A percentile compares a stretch with the other conserved stretches of the same genome.
phyloP scores from a whole-genome alignment of 345 rosid species.

The Melastoma malabathricum region DNA sequence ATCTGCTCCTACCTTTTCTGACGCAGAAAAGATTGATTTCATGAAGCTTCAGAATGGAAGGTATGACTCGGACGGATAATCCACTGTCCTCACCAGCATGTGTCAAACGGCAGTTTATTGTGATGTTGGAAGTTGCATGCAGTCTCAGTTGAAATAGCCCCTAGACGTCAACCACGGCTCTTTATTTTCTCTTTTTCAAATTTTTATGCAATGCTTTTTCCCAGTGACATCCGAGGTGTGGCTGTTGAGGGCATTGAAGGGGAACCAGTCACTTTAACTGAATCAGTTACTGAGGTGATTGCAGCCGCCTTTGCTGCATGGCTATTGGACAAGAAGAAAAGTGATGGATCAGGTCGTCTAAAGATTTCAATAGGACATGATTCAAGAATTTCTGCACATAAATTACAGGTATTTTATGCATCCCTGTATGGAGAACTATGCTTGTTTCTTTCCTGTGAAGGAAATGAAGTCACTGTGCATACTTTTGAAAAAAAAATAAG shows the following conservation, averaged over 20 bases:
- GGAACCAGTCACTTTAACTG: conserved; percentile 73
- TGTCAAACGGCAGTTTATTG: background rate
- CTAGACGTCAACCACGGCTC: no score
- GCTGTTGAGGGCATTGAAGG: conserved; percentile 91
- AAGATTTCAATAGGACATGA: conserved; percentile 85
- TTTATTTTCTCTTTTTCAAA: no score
- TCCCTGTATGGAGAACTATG: background rate
- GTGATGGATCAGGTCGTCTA: conserved; percentile 24
- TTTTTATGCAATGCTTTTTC: conserved; percentile 1
- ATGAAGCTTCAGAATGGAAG: conserved; percentile 97
- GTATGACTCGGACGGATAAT: conserved; percentile 15
- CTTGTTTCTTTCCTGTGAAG: background rate
- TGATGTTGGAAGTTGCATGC: no score
- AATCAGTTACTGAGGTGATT: conserved; percentile 78
- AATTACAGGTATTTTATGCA: conserved; percentile 38
- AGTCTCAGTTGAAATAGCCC: no score
- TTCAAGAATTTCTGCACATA: conserved; percentile 83
- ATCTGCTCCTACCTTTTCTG: conserved; percentile 39
- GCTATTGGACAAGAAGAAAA: conserved; percentile 61
- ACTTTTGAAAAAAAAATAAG: no score
- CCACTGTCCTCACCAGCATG: background rate
- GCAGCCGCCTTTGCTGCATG: conserved; percentile 90
- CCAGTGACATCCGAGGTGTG: conserved; percentile 90
- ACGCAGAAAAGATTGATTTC: conserved; percentile 52
- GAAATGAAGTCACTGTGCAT: background rate